These are phyloP conservation scores for Laetiporus sulphureus DNA, from an alignment of 1,284 basidiomycete species.

Conservation along the genomic window DNA sequence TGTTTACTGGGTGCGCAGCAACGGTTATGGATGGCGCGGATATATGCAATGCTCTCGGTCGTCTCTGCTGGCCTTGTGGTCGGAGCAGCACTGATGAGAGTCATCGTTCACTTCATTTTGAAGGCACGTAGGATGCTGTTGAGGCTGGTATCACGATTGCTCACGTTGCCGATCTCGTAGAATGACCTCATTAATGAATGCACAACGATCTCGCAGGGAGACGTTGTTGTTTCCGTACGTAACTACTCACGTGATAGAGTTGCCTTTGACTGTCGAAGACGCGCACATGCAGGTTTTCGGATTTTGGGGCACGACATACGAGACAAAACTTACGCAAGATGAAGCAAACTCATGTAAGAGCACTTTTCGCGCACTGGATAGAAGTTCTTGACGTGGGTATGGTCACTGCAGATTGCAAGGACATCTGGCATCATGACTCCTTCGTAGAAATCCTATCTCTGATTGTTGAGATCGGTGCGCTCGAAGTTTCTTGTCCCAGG, in stretches of 20 bases:
- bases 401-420: constrained; percentile 42
- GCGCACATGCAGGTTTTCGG: constrained; percentile 31
- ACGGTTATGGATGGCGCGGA: constrained; percentile 47
- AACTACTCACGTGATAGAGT: background rate
- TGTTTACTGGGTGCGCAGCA: constrained; percentile 24
- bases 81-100: constrained; percentile 47
- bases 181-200: constrained; percentile 48
- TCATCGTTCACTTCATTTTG: constrained; percentile 59
- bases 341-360: constrained; percentile 43
- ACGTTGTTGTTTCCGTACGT: constrained; percentile 25
- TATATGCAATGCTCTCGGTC: constrained; percentile 50
- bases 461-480: constrained; percentile 43
- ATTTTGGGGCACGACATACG: constrained; percentile 37
- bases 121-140: constrained; percentile 38
- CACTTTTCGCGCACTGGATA: too few species aligned
- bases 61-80: constrained; percentile 45
- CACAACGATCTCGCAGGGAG: constrained; percentile 27
- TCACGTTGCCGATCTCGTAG: constrained; percentile 22
- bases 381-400: too few species aligned
- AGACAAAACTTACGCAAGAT: constrained; percentile 6
- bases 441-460: constrained; percentile 57
- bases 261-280: too few species aligned
- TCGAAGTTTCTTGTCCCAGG: background rate
- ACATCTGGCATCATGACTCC: constrained; percentile 50
- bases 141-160: background rate